Evolutionary conservation across 1,284 basidiomycete species (phyloP), one percentile per base, ranked within the genome.

Genomic region (Ceratobasidium sp.): DNA sequence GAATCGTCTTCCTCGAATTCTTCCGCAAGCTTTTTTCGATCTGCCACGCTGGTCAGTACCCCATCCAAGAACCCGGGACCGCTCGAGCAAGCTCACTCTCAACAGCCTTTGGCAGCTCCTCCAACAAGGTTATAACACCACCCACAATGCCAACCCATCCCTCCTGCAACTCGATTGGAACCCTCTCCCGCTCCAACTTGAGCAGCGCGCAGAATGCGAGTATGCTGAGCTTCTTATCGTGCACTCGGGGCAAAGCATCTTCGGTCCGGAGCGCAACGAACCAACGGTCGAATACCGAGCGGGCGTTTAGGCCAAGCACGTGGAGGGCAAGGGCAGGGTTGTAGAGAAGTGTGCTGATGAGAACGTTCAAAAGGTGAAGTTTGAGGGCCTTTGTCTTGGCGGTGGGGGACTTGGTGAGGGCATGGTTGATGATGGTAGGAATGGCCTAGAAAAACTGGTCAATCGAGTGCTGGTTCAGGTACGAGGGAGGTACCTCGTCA

Each of bases 221-320:
- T 63, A 95, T 86, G 74, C 87, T 87, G 72, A 96, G 83, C 80
- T 92, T 95, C 85, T 94, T 94, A 80, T 96, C 94, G 79, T 96
- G 93, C 46, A 96, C 92, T n/a, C 93, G 86, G 2, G 91, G 91
- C 54, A 95, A 84, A 61, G 84, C 85, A 36, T 83, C 82, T 25
- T 87, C 83, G 60, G 82, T 81, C 72, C 86, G 87, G 79, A 94
- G 90, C 16, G 87, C 86, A 8, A 81, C 85, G 77, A 93, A 92
- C 90, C 92, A 94, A 74, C 84, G 84, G 76, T 92, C 87, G 78
- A 96, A 94, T 83, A 96, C 92, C 18, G 80, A 77, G 51, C 87
- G 86, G 0, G 89, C 86, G 77, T 84, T 82, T 23, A 77, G 80
- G 78, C 94, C 92, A 83, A 95, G 90, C 73, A 92, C 80, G 75